Base-by-base conservation (phyloP, 2,329 filamentous ascomycete genomes). In the Bipolaris oryzae region DNA sequence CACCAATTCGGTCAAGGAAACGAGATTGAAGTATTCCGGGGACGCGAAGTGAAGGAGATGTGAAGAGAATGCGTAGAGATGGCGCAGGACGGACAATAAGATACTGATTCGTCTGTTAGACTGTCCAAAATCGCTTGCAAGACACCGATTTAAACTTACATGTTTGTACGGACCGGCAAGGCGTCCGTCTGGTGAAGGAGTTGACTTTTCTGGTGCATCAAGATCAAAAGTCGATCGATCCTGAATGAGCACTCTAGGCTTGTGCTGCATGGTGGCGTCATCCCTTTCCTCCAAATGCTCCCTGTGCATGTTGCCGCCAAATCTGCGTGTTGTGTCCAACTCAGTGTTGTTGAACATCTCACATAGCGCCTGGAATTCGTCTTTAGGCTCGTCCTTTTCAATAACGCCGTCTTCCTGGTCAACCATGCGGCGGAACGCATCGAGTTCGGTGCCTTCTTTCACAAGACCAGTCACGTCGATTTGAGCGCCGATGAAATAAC, bases 401-500 rank as follows among this genome's bases (percentile, higher is more conserved):
- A 67, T 70, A 25, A 70, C 68, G 3, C 73, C 70, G 20, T 75
- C 70, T 57, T 73, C 62, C 47, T 73, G 64, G 20, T 67, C 64
- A 2, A 83, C 74, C 25, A 88, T 77, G 7, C 77, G 77, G 49
- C 80, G 79, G 15, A 90, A 77, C 0, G 86, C 87, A 9, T 88
- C 85, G 39, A 91, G 81, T 18, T 88, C 87, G 1, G 84, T 82
- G 59, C 82, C 85, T 41, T 89, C 85, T 67, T 87, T 89, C 16
- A 86, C 85, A 0, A 91, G 79, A 3, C 87, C 87, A 1, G 86
- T 89, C 5, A 91, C 82, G 60, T 91, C 89, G 25, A 91, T 85
- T 69, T 91, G 88, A 0, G 88, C 88, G 21, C 89, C 89, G 52
- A 92, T 85, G 67, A 86, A 87, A 70, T 91, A 92, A 25, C 88